phyloP scores from a whole-genome alignment of 495 filamentous ascomycete genomes.

The Penicillium mononematosum region DNA sequence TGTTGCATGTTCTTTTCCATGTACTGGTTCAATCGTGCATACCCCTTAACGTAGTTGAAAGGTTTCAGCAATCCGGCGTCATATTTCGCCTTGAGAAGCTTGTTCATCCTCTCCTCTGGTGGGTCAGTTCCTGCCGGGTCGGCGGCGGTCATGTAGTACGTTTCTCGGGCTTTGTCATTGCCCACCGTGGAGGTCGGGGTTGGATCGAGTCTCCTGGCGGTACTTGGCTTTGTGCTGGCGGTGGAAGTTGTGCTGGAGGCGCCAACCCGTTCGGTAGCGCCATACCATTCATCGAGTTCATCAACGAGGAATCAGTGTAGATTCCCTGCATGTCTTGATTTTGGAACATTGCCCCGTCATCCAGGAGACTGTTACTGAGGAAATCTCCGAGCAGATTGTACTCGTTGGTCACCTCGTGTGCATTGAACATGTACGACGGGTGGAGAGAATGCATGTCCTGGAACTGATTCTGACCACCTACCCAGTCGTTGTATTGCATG shows the following conservation, averaged over 20 bases:
- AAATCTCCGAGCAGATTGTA: slow-evolving; percentile 97
- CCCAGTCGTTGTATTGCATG: slow-evolving; percentile 66
- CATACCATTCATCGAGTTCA: slow-evolving; percentile 48
- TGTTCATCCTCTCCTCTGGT: slow-evolving; percentile 93
- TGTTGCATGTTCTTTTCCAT: slow-evolving; percentile 84
- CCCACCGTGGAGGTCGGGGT: slow-evolving; percentile 59
- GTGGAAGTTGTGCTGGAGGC: slow-evolving; percentile 38
- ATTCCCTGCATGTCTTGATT: slow-evolving; percentile 59
- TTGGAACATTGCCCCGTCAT: slow-evolving; percentile 67
- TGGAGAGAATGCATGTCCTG: slow-evolving; percentile 94
- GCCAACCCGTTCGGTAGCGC: slow-evolving; percentile 32
- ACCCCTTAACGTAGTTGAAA: slow-evolving; percentile 98
- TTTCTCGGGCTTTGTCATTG: slow-evolving; percentile 80
- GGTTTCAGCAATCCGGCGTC: slow-evolving; percentile 91
- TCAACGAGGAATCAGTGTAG: slow-evolving; percentile 56
- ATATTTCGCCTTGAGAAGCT: slow-evolving; percentile 90
- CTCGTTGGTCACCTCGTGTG: slow-evolving; percentile 90
- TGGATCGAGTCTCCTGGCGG: slow-evolving; percentile 57
- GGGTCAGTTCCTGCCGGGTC: slow-evolving; percentile 89
- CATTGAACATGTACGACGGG: slow-evolving; percentile 92
- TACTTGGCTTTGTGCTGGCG: slow-evolving; percentile 41
- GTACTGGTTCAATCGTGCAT: slow-evolving; percentile 80
- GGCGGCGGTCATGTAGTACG: slow-evolving; percentile 93
- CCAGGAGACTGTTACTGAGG: slow-evolving; percentile 79
- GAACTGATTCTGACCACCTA: slow-evolving; percentile 73